Percentiles rank a stretch among this genome's conserved stretches.
phyloP scores from a whole-genome alignment of 2,329 filamentous ascomycete species.

The Pestalotiopsis sp. region DNA sequence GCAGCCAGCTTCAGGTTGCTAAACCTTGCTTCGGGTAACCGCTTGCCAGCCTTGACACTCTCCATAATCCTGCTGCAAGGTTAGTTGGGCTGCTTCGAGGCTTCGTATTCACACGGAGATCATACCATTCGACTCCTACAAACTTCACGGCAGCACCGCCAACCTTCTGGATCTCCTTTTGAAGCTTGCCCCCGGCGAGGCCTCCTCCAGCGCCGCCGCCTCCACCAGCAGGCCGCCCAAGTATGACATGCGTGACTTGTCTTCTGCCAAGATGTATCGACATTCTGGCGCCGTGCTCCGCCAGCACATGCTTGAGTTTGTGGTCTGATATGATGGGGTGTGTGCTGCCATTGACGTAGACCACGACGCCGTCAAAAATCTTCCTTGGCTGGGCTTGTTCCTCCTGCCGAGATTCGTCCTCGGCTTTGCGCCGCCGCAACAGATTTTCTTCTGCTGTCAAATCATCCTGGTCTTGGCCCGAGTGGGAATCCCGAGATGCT shows the following conservation, averaged over 20 bases:
- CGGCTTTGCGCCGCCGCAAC: conserved; percentile 31
- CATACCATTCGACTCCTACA: conserved; percentile 78
- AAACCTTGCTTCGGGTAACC: conserved; percentile 76
- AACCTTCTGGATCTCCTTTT: conserved; percentile 73
- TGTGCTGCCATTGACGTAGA: conserved; percentile 90
- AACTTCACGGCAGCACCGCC: conserved; percentile 75
- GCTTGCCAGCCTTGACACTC: conserved; percentile 74
- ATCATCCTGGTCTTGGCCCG: conserved; percentile 13
- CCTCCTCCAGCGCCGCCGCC: conserved; percentile 70
- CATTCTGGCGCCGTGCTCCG: conserved; percentile 71
- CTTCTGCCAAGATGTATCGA: conserved; percentile 73
- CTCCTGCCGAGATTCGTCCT: conserved; percentile 42
- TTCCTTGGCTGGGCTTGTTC: conserved; percentile 44
- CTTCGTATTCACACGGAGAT: conserved; percentile 2
- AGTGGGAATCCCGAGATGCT: conserved; percentile 16
- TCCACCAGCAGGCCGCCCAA: conserved; percentile 61
- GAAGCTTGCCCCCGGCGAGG: conserved; percentile 75
- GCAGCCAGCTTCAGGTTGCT: conserved; percentile 63
- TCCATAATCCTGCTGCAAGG: conserved; percentile 70
- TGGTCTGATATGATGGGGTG: conserved; percentile 82
- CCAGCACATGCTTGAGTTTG: conserved; percentile 78
- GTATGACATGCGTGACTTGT: conserved; percentile 82
- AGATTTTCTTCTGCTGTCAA: conserved; percentile 28
- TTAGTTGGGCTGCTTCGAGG: background rate
- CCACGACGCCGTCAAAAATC: conserved; percentile 71